Evolutionary conservation across 2,329 filamentous ascomycete genomes (phyloP).

Genomic region (Colletotrichum abscissum): DNA sequence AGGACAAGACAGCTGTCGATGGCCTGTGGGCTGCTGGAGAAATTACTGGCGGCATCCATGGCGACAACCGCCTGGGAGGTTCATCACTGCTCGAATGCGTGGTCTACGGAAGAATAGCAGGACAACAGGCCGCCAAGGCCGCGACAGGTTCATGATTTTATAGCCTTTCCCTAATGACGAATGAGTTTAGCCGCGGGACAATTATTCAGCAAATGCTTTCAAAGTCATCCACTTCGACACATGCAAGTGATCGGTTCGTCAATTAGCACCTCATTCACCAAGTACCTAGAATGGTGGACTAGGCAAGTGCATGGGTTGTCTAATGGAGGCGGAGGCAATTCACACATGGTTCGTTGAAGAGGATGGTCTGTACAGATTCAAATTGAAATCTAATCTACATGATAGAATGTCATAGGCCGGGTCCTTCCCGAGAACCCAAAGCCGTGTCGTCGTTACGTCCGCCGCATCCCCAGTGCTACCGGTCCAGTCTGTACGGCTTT

Average conservation of each 20-base stretch:
- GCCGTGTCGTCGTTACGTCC: not conserved
- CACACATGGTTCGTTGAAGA: not conserved
- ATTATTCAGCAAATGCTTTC: not conserved
- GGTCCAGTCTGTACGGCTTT: not conserved
- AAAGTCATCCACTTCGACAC: not conserved
- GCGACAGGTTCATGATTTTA: not conserved
- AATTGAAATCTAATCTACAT: conserved; percentile 4
- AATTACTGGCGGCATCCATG: conserved; percentile 73
- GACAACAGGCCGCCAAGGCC: conserved; percentile 54
- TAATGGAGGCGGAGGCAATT: not conserved
- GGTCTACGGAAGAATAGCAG: conserved; percentile 71
- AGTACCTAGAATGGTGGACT: too few relatives aligned
- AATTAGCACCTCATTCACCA: not conserved
- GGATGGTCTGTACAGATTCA: conserved; percentile 7
- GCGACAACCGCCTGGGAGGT: conserved; percentile 70
- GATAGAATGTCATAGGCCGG: conserved; percentile 3
- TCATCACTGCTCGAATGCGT: conserved; percentile 73
- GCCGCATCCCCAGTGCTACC: not conserved
- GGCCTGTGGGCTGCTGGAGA: conserved; percentile 74
- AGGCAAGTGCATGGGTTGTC: not conserved
- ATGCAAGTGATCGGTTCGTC: not conserved
- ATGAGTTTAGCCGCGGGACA: not conserved
- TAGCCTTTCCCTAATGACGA: not conserved
- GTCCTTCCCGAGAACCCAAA: conserved; percentile 2
- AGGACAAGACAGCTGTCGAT: conserved; percentile 52